phyloP scores from a whole-genome alignment of 306 rosid species.

The Acacia confusa region DNA sequence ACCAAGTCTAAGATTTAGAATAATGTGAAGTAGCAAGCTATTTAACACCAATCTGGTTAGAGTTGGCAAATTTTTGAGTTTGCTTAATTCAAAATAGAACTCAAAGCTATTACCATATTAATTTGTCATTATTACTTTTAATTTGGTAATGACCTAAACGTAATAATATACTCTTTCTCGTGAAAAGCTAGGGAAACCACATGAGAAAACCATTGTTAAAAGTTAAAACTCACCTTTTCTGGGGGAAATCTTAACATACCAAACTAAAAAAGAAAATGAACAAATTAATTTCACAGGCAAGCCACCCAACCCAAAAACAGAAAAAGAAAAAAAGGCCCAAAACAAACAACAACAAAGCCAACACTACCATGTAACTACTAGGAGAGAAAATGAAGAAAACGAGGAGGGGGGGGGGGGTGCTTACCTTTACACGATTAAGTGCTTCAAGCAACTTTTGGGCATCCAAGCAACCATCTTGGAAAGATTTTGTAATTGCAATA shows the following conservation, averaged over 20 bases:
- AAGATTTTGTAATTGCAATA: slow-evolving; percentile 78
- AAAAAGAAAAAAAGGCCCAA: background rate
- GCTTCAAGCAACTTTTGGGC: slow-evolving; percentile 81
- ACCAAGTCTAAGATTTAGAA: background rate
- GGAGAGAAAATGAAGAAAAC: background rate
- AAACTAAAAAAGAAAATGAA: background rate
- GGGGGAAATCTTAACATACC: background rate
- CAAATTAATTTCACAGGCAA: background rate
- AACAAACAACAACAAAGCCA: slow-evolving; percentile 11
- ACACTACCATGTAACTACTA: background rate
- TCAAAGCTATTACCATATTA: slow-evolving; percentile 18
- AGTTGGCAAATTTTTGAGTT: slow-evolving; percentile 8
- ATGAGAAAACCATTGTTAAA: background rate
- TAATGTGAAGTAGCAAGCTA: slow-evolving; percentile 3
- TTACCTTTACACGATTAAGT: slow-evolving; percentile 75
- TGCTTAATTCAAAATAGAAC: slow-evolving; percentile 14
- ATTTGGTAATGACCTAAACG: background rate
- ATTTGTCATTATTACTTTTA: background rate
- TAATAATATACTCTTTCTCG: slow-evolving; percentile 26
- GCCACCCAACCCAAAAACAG: background rate
- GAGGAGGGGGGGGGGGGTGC: background rate
- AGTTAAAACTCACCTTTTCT: background rate
- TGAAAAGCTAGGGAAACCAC: background rate
- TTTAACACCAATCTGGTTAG: slow-evolving; percentile 4
- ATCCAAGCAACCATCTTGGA: slow-evolving; percentile 80